Conservation (phyloP, 202 grass and related monocot species). For the Zoysia matrella region DNA sequence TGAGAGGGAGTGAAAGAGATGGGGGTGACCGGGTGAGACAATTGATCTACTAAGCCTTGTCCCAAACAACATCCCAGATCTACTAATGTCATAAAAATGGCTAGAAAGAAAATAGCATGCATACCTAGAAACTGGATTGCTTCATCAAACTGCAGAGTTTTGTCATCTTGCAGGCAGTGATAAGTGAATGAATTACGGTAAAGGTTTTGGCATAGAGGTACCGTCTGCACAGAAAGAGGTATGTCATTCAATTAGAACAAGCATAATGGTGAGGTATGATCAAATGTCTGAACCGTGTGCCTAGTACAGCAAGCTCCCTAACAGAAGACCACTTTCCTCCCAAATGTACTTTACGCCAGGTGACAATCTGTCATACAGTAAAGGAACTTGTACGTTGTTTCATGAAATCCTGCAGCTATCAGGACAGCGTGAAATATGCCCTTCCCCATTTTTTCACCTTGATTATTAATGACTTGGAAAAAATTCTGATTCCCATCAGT, state of each 20-base stretch:
- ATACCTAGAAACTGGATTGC: slow-evolving; percentile 89
- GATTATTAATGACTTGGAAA: not conserved
- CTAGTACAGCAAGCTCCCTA: slow-evolving; percentile 8
- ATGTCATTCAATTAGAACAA: not conserved
- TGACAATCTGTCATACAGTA: not conserved
- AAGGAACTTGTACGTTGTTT: not conserved
- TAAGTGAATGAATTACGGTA: slow-evolving; percentile 92
- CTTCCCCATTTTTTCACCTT: not conserved
- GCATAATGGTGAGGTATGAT: slow-evolving; percentile 25
- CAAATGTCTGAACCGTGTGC: slow-evolving; percentile 9
- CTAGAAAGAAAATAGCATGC: not conserved
- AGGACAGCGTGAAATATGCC: too few species aligned
- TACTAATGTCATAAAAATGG: not conserved
- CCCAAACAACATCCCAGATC: not conserved
- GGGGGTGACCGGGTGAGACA: too few species aligned
- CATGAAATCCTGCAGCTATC: too few species aligned
- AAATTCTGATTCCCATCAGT: not conserved
- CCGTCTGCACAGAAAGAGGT: slow-evolving; percentile 59
- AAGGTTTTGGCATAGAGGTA: slow-evolving; percentile 88
- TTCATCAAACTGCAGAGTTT: slow-evolving; percentile 78
- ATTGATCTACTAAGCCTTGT: too few species aligned
- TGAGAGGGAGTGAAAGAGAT: not conserved
- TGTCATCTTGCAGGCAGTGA: slow-evolving; percentile 80
- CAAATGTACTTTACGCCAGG: slow-evolving; percentile 11
- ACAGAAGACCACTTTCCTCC: not conserved